phyloP scores from a whole-genome alignment of 2,329 filamentous ascomycete genomes.

The Botrytis pseudocinerea region DNA sequence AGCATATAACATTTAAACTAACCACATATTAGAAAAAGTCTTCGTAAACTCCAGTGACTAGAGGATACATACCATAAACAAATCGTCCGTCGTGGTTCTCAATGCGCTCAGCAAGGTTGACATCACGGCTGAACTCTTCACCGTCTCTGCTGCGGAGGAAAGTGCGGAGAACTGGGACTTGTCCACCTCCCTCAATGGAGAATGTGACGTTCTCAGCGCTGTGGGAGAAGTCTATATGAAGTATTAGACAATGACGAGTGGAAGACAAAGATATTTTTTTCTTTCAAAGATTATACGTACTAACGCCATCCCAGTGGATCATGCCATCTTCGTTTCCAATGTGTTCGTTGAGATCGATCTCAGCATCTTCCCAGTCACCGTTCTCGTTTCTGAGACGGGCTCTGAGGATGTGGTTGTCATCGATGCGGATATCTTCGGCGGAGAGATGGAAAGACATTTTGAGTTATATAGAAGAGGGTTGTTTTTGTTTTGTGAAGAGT shows the following conservation, averaged over 20 bases:
- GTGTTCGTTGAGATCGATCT: constrained; percentile 58
- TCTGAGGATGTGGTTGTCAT: constrained; percentile 53
- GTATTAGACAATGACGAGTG: not conserved
- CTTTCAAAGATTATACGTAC: not conserved
- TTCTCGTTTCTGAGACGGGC: constrained; percentile 48
- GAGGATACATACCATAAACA: constrained; percentile 40
- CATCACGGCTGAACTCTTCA: constrained; percentile 40
- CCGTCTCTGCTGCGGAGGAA: constrained; percentile 41
- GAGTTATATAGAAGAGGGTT: constrained; percentile 42
- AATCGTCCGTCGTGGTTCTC: constrained; percentile 46
- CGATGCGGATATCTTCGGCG: constrained; percentile 51
- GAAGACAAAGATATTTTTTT: no score
- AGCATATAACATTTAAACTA: constrained; percentile 19
- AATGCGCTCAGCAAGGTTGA: constrained; percentile 48
- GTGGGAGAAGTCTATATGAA: constrained; percentile 40
- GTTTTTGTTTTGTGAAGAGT: not conserved
- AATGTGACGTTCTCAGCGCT: constrained; percentile 43
- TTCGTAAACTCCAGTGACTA: not conserved
- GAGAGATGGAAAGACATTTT: constrained; percentile 55
- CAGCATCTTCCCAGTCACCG: constrained; percentile 45
- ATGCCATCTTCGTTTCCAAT: constrained; percentile 54
- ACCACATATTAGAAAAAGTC: not conserved
- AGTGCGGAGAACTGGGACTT: constrained; percentile 47
- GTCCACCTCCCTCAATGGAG: constrained; percentile 44
- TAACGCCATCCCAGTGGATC: constrained; percentile 43